phyloP scores from a whole-genome alignment of 2,329 filamentous ascomycete species.

The Talaromyces pinophilus region DNA sequence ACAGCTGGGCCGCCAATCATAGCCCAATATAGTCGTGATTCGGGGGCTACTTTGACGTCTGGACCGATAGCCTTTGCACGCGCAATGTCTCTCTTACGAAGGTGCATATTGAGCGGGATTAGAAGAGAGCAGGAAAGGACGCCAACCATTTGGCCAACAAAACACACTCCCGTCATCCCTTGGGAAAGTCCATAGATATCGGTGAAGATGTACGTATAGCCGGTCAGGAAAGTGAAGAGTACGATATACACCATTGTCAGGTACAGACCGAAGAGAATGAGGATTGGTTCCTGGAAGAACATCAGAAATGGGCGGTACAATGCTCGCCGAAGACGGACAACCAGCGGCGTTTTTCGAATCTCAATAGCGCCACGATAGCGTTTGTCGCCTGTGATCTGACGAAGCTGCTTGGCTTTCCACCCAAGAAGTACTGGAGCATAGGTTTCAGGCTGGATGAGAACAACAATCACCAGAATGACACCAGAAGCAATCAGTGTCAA shows the following conservation, averaged over 20 bases:
- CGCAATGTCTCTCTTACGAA: slow-evolving; percentile 47
- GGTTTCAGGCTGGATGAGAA: slow-evolving; percentile 54
- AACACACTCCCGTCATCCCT: slow-evolving; percentile 51
- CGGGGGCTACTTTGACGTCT: slow-evolving; percentile 47
- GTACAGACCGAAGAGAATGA: slow-evolving; percentile 33
- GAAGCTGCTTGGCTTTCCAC: slow-evolving; percentile 49
- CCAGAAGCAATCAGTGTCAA: slow-evolving; percentile 43
- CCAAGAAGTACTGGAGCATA: slow-evolving; percentile 50
- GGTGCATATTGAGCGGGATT: slow-evolving; percentile 50
- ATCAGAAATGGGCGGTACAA: slow-evolving; percentile 52
- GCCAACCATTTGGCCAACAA: slow-evolving; percentile 51
- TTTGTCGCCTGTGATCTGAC: slow-evolving; percentile 45
- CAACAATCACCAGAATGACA: slow-evolving; percentile 35
- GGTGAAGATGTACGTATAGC: slow-evolving; percentile 54
- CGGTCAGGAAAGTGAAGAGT: slow-evolving; percentile 41
- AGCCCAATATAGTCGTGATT: slow-evolving; percentile 56
- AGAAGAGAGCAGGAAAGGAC: slow-evolving; percentile 40
- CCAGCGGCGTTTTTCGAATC: slow-evolving; percentile 44
- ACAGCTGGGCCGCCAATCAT: slow-evolving; percentile 55
- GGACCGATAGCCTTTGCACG: slow-evolving; percentile 43
- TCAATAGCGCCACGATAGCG: slow-evolving; percentile 53
- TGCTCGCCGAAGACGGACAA: slow-evolving; percentile 43
- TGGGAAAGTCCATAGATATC: slow-evolving; percentile 50
- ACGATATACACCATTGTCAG: slow-evolving; percentile 36
- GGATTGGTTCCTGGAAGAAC: slow-evolving; percentile 47